These are phyloP conservation scores for Berberis vulgaris DNA, from an alignment of 164 flowering plant species.

Conservation along the genomic window DNA sequence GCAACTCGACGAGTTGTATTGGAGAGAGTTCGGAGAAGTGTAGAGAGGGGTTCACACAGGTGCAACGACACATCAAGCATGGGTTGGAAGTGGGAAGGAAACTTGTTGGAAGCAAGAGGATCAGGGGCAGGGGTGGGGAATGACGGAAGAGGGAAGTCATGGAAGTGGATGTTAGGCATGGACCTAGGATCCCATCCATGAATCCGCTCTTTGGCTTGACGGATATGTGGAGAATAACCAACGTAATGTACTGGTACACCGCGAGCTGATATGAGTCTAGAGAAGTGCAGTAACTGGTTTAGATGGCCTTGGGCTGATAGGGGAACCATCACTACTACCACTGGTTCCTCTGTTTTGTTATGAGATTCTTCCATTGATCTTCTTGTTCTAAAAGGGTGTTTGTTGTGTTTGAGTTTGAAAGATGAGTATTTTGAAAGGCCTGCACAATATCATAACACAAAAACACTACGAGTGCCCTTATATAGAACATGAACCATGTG, in stretches of 20 bases:
- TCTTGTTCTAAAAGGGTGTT: not conserved
- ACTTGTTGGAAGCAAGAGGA: slow-evolving; percentile 28
- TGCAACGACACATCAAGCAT: slow-evolving; percentile 25
- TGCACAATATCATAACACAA: too few relatives aligned
- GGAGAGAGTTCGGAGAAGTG: slow-evolving; percentile 30
- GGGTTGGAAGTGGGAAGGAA: slow-evolving; percentile 52
- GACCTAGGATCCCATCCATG: slow-evolving; percentile 26
- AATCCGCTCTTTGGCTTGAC: slow-evolving; percentile 39
- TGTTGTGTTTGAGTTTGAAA: not conserved
- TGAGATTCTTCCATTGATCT: not conserved
- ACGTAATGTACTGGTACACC: slow-evolving; percentile 36
- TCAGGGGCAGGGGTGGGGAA: slow-evolving; percentile 33
- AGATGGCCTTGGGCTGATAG: slow-evolving; percentile 61
- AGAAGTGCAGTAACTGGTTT: slow-evolving; percentile 47
- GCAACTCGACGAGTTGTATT: slow-evolving; percentile 19
- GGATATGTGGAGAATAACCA: slow-evolving; percentile 40
- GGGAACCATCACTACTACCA: slow-evolving; percentile 46
- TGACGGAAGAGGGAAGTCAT: slow-evolving; percentile 31
- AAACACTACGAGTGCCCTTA: too few relatives aligned
- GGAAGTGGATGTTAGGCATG: slow-evolving; percentile 36
- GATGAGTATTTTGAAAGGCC: not conserved
- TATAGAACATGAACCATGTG: too few relatives aligned
- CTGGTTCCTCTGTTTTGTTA: slow-evolving; percentile 6
- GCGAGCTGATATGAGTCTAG: slow-evolving; percentile 34
- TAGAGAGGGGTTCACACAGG: slow-evolving; percentile 39